Conservation (phyloP, 1,284 basidiomycete species). For the Rhodofomes roseus region DNA sequence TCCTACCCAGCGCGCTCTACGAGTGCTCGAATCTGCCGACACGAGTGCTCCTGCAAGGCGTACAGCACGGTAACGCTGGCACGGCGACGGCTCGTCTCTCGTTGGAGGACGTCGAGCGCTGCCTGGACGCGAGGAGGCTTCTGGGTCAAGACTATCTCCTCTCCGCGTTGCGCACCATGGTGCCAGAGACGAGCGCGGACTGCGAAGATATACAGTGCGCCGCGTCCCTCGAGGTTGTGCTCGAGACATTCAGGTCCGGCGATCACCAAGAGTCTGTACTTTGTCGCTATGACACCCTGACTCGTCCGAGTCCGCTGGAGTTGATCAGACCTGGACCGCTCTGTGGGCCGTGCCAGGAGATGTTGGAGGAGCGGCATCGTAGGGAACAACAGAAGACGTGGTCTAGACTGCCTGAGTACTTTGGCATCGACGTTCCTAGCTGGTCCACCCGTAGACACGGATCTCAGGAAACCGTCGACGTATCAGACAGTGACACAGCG, state of each 20-base stretch:
- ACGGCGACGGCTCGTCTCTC: no score
- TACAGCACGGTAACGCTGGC: no score
- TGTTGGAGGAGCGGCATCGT: neutral
- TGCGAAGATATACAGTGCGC: neutral
- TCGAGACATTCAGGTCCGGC: neutral
- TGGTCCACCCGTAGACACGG: neutral
- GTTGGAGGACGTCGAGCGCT: neutral
- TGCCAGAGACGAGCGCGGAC: neutral
- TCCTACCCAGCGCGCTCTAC: constrained; percentile 21
- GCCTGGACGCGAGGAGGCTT: neutral
- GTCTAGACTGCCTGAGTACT: neutral
- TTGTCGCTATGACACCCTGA: neutral
- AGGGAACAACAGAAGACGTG: neutral
- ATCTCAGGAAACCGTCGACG: no score
- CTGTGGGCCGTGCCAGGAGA: neutral
- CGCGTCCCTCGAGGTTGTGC: neutral
- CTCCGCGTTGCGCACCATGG: neutral
- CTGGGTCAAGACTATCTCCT: neutral
- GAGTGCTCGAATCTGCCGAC: constrained; percentile 8
- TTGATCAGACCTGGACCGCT: neutral
- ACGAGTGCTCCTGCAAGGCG: neutral
- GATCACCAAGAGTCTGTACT: neutral
- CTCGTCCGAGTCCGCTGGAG: neutral
- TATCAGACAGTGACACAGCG: no score
- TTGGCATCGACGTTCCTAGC: neutral